phyloP scores from a whole-genome alignment of 148 eudicot genomes.

The Diospyros kaki region DNA sequence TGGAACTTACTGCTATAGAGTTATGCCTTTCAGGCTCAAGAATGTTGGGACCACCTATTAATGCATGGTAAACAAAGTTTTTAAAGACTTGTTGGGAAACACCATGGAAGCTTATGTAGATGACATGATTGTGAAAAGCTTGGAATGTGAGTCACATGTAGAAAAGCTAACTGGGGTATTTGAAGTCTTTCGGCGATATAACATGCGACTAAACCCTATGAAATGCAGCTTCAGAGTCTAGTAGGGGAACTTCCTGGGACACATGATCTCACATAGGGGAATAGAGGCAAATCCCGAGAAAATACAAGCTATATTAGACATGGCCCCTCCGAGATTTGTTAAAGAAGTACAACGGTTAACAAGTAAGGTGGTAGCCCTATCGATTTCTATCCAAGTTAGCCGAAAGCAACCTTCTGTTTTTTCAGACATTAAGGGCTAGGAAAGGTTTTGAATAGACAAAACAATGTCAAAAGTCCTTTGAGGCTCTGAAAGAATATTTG shows the following conservation, averaged over 20 bases:
- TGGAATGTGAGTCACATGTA: background rate
- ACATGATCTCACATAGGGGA: background rate
- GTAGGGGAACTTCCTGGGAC: background rate
- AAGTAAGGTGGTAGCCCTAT: too few relatives aligned
- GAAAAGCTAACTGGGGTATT: background rate
- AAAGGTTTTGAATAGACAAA: too few relatives aligned
- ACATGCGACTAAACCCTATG: background rate
- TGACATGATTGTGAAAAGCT: slow-evolving; percentile 3
- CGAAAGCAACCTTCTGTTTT: too few relatives aligned
- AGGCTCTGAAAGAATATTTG: too few relatives aligned
- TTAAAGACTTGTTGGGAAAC: background rate
- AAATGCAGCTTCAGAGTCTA: background rate
- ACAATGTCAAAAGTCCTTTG: too few relatives aligned
- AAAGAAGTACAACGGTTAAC: too few relatives aligned
- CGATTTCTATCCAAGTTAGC: too few relatives aligned
- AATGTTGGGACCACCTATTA: background rate
- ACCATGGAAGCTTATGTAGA: slow-evolving; percentile 10
- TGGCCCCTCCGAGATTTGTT: too few relatives aligned
- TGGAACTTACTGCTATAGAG: background rate
- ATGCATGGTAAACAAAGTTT: background rate
- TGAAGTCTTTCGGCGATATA: background rate
- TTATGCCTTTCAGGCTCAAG: slow-evolving; percentile 9
- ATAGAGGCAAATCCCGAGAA: background rate
- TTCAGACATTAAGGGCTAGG: too few relatives aligned
- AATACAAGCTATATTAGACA: background rate